A percentile compares a stretch with the other conserved stretches of the same genome.
These are phyloP conservation scores for Candida nanaspora DNA, from an alignment of 805 yeast genomes.

Conservation along the genomic window DNA sequence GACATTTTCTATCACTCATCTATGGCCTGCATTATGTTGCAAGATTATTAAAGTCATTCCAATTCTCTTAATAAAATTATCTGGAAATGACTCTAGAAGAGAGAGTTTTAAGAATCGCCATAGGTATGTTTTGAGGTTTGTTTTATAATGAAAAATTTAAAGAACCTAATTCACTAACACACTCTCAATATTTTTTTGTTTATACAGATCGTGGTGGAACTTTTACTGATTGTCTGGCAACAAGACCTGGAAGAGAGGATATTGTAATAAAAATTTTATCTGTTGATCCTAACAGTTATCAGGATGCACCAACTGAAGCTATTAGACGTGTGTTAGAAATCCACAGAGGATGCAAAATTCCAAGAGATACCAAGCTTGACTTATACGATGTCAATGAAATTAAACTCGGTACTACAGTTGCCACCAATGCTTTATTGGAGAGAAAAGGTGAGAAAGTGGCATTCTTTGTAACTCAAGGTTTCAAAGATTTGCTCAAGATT, in stretches of 20 bases:
- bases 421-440: conserved; percentile 1
- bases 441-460: conserved; percentile 2
- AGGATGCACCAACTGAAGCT: conserved; percentile 1
- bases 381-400: not conserved
- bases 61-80: not conserved
- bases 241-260: not conserved
- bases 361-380: not conserved
- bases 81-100: not conserved
- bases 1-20: too few species aligned
- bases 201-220: conserved; percentile 62
- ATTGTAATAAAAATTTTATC: not conserved
- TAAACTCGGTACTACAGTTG: conserved; percentile 1
- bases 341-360: not conserved
- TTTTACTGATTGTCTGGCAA: conserved; percentile 55
- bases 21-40: not conserved
- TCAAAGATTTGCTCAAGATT: conserved; percentile 16
- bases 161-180: not conserved
- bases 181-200: not conserved
- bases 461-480: conserved; percentile 14
- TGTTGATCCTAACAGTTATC: conserved; percentile 1
- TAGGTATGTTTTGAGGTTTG: not conserved
- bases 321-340: conserved; percentile 1
- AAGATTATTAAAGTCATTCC: not conserved
- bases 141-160: too few species aligned
- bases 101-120: not conserved